A percentile compares a stretch with the other conserved stretches of the same genome.
These are phyloP conservation scores for Trebouxia sp. DNA, from an alignment of 139 green algal genomes.

Conservation along the genomic window DNA sequence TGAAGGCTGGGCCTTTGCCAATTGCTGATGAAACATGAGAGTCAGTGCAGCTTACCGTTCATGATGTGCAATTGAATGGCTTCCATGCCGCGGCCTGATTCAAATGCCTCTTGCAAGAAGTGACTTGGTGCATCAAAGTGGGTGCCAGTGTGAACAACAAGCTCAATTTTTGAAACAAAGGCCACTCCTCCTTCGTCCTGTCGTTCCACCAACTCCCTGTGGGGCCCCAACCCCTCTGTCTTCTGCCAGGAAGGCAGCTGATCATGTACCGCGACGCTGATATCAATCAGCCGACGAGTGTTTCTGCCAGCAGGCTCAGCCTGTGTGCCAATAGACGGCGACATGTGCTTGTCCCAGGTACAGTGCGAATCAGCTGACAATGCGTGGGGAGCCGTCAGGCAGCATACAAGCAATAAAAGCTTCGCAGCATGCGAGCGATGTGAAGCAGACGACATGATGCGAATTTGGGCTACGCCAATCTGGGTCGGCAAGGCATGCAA, in stretches of 20 bases:
- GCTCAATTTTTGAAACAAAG: constrained; percentile 3
- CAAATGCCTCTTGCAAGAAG: constrained; percentile 23
- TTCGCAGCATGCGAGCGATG: too few species aligned
- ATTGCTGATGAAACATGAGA: too few species aligned
- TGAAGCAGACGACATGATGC: too few species aligned
- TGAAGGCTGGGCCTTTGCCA: too few species aligned
- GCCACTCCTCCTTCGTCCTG: constrained; percentile 15
- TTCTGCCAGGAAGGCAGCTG: background rate
- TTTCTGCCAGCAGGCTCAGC: background rate
- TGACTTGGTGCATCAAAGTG: constrained; percentile 27
- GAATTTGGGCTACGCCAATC: too few species aligned
- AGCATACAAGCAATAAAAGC: background rate
- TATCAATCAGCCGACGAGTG: constrained; percentile 3
- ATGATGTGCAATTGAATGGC: background rate
- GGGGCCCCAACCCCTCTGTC: background rate
- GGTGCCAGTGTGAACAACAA: background rate
- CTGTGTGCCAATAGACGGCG: background rate
- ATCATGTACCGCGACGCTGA: background rate
- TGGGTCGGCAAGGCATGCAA: too few species aligned
- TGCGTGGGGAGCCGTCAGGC: background rate
- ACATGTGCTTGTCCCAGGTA: constrained; percentile 12
- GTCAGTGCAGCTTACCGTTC: constrained; percentile 6
- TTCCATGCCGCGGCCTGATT: constrained; percentile 4
- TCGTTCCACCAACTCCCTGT: constrained; percentile 5
- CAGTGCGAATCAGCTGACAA: background rate